Base-by-base conservation (phyloP, 2,329 filamentous ascomycete species). In the Talaromyces sp. region DNA sequence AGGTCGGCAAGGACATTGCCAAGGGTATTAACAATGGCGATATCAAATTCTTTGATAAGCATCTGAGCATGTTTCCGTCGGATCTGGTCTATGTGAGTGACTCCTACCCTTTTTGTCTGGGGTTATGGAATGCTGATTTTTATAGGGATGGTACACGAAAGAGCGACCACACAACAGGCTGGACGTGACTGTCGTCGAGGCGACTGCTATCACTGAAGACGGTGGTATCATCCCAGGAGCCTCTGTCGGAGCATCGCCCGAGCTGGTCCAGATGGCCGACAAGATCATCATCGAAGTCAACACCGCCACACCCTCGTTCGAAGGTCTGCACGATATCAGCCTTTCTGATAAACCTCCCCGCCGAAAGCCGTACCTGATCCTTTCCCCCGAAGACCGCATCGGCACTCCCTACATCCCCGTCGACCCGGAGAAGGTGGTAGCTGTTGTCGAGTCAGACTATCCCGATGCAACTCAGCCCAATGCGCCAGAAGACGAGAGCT, bases 211-310 rank as follows among this genome's bases (percentile, higher is more conserved):
- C 72, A 91, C 91, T 47, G 89, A 93, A 71, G 90, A 96, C 72
- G 92, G 92, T 65, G 92, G 91, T 66, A 93, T 96, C 69, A 89
- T 96, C 51, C 91, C 90, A 4, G 92, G 92, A 67, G 91, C 92
- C 36, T 92, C 88, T 10, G 91, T 96, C 28, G 92, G 92, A 59
- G 92, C 92, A 13, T 90, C 88, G 3, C 92, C 92, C 4, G 92
- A 96, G 75, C 82, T 96, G 59, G 83, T 96, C 55, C 91, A 96
- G 77, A 91, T 96, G 85, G 91, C 92, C 57, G 91, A 96, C 74
- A 96, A 96, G 81, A 83, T 96, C 77, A 92, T 96, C 71, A 91
- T 96, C 71, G 92, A 96, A 79, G 89, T 96, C 77, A 96, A 96
- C 81, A 96, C 92, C 0, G 81, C 91, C 1, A 85, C 90, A 57